These are phyloP conservation scores for Sugiyamaella novakii DNA, from an alignment of 1,139 yeast species.

Conservation along the genomic window DNA sequence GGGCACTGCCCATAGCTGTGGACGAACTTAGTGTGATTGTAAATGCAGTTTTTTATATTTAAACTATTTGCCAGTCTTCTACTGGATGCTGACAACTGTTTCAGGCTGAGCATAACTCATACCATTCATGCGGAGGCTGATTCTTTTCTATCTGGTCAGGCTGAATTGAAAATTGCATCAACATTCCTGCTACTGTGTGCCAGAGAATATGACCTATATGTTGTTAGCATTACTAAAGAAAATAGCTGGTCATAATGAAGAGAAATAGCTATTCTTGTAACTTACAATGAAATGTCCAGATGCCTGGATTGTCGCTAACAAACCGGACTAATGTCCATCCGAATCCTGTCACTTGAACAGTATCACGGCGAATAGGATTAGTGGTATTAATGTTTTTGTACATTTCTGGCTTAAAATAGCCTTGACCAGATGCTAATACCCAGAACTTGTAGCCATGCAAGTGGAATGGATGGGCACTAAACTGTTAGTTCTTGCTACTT, in stretches of 20 bases:
- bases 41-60: constrained; percentile 3
- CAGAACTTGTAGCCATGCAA: constrained; percentile 86
- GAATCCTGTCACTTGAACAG: constrained; percentile 59
- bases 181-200: constrained; percentile 59
- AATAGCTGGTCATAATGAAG: too few species aligned
- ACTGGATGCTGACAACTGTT: constrained; percentile 8
- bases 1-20: not conserved
- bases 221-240: constrained; percentile 9
- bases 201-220: constrained; percentile 61
- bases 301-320: constrained; percentile 70
- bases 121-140: constrained; percentile 34
- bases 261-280: too few species aligned
- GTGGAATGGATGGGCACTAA: constrained; percentile 81
- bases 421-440: constrained; percentile 54
- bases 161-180: constrained; percentile 30
- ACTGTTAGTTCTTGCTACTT: not conserved
- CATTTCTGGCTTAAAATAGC: constrained; percentile 47
- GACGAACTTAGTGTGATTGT: not conserved
- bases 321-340: constrained; percentile 63
- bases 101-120: constrained; percentile 27
- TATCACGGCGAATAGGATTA: constrained; percentile 64
- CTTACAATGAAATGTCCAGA: constrained; percentile 74
- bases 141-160: constrained; percentile 28
- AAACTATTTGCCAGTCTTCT: constrained; percentile 1
- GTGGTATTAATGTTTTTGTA: constrained; percentile 45